Conservation (phyloP, 1,139 yeast species). For the Sugiyamaella neomexicana region DNA sequence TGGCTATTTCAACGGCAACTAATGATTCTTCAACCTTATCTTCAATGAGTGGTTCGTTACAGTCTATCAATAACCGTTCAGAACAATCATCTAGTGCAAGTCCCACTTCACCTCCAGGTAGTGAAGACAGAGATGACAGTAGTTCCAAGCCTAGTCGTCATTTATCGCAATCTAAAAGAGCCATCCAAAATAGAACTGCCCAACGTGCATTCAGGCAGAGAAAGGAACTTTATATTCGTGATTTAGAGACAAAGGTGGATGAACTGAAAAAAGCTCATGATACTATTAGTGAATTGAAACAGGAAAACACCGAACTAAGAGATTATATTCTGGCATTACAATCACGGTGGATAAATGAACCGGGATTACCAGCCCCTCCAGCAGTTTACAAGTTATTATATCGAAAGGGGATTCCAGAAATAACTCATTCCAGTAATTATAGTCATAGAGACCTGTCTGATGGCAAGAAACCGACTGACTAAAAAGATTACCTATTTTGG, state of each 20-base stretch:
- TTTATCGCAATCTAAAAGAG: constrained; percentile 70
- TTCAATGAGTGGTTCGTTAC: too few relatives aligned
- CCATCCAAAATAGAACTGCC: constrained; percentile 85
- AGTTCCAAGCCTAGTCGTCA: constrained; percentile 50
- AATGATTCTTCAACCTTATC: neutral
- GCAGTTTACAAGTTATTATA: constrained; percentile 19
- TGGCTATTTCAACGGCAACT: neutral
- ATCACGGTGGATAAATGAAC: constrained; percentile 57
- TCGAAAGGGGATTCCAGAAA: constrained; percentile 2
- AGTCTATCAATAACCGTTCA: neutral
- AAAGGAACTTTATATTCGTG: constrained; percentile 74
- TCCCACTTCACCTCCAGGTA: constrained; percentile 6
- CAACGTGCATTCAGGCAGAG: constrained; percentile 85
- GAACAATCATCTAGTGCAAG: neutral
- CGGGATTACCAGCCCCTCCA: constrained; percentile 26
- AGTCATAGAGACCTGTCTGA: too few relatives aligned
- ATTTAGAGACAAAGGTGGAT: constrained; percentile 67
- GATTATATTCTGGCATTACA: constrained; percentile 73
- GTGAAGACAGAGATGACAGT: neutral
- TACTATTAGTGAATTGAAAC: constrained; percentile 60
- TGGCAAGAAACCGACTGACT: too few relatives aligned
- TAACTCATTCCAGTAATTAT: neutral
- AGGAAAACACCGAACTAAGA: constrained; percentile 70
- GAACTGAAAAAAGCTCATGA: constrained; percentile 61
- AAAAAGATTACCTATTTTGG: too few relatives aligned